phyloP scores from a whole-genome alignment of 768 basidiomycete genomes.

The Pulveroboletus ravenelii region DNA sequence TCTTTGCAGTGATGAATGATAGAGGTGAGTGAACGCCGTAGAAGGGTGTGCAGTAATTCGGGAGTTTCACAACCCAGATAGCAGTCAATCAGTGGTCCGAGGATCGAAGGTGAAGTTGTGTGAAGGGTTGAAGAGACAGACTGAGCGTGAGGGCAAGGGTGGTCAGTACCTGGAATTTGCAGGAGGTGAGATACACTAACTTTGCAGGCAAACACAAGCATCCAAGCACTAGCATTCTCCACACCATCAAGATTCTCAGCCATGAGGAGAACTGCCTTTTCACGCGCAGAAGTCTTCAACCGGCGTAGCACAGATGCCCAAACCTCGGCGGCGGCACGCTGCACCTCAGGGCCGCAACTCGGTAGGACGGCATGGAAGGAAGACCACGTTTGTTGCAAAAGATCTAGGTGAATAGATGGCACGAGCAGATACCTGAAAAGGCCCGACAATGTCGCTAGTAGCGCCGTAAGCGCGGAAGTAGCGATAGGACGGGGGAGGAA shows the following conservation, averaged over 20 bases:
- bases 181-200: constrained; percentile 31
- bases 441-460: constrained; percentile 63
- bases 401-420: constrained; percentile 49
- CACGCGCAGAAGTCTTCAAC: constrained; percentile 56
- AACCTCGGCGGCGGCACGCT: constrained; percentile 76
- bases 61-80: constrained; percentile 43
- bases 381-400: constrained; percentile 59
- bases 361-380: constrained; percentile 46
- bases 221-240: constrained; percentile 69
- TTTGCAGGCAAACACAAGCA: constrained; percentile 75
- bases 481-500: constrained; percentile 58
- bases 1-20: constrained; percentile 78
- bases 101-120: constrained; percentile 61
- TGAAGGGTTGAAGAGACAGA: constrained; percentile 83
- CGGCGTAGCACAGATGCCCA: constrained; percentile 79
- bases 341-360: constrained; percentile 65
- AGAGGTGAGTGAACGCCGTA: constrained; percentile 73
- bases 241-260: constrained; percentile 44
- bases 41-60: constrained; percentile 45
- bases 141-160: constrained; percentile 31
- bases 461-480: constrained; percentile 52
- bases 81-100: constrained; percentile 52
- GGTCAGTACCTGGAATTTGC: neutral
- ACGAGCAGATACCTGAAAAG: constrained; percentile 73
- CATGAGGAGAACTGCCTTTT: constrained; percentile 53